Evolutionary conservation across 2,329 filamentous ascomycete species (phyloP), one percentile per base, ranked within the genome.

Genomic region (Aureobasidium sp.): DNA sequence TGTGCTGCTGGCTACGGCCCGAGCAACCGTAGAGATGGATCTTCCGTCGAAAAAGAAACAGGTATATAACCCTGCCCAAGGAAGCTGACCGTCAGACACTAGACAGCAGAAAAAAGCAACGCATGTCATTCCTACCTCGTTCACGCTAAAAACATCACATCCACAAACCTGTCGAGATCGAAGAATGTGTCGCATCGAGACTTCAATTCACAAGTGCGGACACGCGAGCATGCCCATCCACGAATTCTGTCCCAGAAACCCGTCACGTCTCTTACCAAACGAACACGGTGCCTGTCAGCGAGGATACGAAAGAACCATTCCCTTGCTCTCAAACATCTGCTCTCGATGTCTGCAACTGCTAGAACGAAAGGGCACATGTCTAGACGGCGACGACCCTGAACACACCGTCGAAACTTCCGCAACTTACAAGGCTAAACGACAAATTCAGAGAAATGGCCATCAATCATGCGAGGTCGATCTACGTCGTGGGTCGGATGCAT

Each of bases 151-250:
- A 29, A n/a, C 15, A 17, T 24, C 11, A 29, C 8, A 31, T 27
- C 5, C 24, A 2, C 24, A 24, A 24, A 24, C 24, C 24, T 24
- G 24, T 24, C 24, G 4, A 24, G 24, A 24, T 24, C 24, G 24
- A 47, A 14, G 5, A 27, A 17, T 60, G 57, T 60, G 57, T 50
- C 57, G 57, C 57, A 60, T 60, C 19, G 57, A 60, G 33, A 60
- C 57, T 4, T 60, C 57, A 9, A 60, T 60, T 12, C 57, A 60
- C 45, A 31, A 17, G 12, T 60, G 57, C 37, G 57, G 57, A 15
- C 57, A 60, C 45, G 57, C 57, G 17, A 60, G 57, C 57, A 60
- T 60, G 44, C 57, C 57, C 6, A 60, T 60, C 35, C 57, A 60
- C 27, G 57, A 60, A 33, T 60, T 60, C 45, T 60, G 57, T n/a